phyloP scores from a whole-genome alignment of 805 yeast species.

The Saccharomycopsis sp. region DNA sequence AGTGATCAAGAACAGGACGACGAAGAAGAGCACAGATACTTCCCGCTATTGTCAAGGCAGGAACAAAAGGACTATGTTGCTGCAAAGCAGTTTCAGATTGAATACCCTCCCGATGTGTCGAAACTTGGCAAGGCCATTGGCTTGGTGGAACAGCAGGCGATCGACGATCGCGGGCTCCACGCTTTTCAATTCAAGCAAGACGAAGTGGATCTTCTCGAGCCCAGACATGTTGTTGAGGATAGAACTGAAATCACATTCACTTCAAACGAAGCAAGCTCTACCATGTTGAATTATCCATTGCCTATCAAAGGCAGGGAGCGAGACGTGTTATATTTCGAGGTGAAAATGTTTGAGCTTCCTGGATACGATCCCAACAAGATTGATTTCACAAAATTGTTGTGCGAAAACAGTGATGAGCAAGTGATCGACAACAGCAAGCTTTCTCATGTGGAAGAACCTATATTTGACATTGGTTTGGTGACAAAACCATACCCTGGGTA shows the following conservation, averaged over 20 bases:
- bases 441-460: conserved; percentile 30
- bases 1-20: conserved; percentile 6
- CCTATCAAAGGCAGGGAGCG: conserved; percentile 17
- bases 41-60: conserved; percentile 4
- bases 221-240: conserved; percentile 17
- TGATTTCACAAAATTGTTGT: background rate
- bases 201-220: conserved; percentile 4
- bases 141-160: conserved; percentile 13
- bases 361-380: conserved; percentile 22
- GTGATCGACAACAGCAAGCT: conserved; percentile 7
- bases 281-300: conserved; percentile 17
- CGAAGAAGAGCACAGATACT: conserved; percentile 11
- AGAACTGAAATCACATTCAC: conserved; percentile 19
- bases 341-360: conserved; percentile 36
- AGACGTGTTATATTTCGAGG: conserved; percentile 61
- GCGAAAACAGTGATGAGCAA: conserved; percentile 1
- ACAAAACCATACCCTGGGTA: conserved; percentile 71
- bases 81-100: conserved; percentile 6
- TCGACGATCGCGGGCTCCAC: conserved; percentile 20
- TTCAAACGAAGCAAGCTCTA: conserved; percentile 10
- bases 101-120: conserved; percentile 13
- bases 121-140: conserved; percentile 13
- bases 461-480: conserved; percentile 55
- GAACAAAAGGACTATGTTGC: conserved; percentile 7
- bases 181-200: conserved; percentile 19